Conservation (phyloP, 2,329 filamentous ascomycete genomes). For the Akanthomyces uredinophilus region DNA sequence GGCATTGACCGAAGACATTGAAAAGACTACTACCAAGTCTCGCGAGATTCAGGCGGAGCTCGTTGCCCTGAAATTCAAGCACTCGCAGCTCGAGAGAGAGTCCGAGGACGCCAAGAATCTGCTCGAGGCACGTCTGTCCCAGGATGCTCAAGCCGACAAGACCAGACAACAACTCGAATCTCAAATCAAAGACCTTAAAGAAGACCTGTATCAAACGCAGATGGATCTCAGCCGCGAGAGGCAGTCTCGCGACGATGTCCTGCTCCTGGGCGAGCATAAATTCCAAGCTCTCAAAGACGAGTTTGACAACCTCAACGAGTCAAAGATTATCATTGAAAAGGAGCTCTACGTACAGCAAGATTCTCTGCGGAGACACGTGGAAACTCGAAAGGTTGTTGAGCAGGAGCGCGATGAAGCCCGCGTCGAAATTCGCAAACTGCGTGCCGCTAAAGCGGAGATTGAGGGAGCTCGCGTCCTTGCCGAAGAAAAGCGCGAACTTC, state of each 20-base stretch:
- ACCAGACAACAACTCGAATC: conserved; percentile 77
- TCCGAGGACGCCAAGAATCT: conserved; percentile 81
- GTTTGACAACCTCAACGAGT: conserved; percentile 79
- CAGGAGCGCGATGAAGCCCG: conserved; percentile 86
- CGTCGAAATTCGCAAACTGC: conserved; percentile 73
- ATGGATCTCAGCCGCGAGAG: conserved; percentile 85
- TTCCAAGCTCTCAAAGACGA: conserved; percentile 77
- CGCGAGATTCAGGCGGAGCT: conserved; percentile 84
- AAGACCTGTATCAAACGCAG: conserved; percentile 77
- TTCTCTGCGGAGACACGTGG: conserved; percentile 76
- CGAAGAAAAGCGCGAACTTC: conserved; percentile 74
- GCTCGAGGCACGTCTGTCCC: conserved; percentile 81
- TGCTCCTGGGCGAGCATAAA: conserved; percentile 85
- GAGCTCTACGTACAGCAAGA: conserved; percentile 96
- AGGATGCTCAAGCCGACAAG: conserved; percentile 79
- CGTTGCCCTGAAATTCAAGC: conserved; percentile 79
- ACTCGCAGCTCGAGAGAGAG: conserved; percentile 79
- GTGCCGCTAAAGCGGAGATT: conserved; percentile 75
- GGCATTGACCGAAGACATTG: conserved; percentile 67
- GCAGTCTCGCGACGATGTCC: conserved; percentile 90
- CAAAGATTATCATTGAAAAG: conserved; percentile 96
- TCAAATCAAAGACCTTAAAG: conserved; percentile 83
- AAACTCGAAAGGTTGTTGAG: conserved; percentile 74
- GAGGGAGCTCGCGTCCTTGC: conserved; percentile 83
- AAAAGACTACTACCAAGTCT: conserved; percentile 68